phyloP scores from a whole-genome alignment of 768 basidiomycete species.

The Mycena filopes region DNA sequence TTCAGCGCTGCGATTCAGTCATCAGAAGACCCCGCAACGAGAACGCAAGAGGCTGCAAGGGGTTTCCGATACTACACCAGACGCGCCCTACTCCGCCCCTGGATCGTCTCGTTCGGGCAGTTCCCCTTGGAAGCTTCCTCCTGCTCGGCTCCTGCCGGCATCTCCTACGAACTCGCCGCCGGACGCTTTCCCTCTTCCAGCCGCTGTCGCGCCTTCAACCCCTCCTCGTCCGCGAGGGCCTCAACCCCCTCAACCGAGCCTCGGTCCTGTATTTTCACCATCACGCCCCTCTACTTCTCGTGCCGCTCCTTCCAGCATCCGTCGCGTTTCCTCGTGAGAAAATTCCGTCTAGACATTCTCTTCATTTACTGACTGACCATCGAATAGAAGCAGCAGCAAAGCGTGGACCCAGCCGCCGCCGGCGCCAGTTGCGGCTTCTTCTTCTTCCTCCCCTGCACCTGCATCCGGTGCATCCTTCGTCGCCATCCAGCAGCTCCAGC shows the following conservation, averaged over 20 bases:
- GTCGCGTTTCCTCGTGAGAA: slow-evolving; percentile 62
- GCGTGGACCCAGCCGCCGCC: slow-evolving; percentile 75
- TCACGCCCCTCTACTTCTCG: slow-evolving; percentile 53
- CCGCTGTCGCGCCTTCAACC: slow-evolving; percentile 34
- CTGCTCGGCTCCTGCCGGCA: background rate
- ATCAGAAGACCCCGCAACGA: slow-evolving; percentile 32
- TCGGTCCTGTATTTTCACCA: slow-evolving; percentile 77
- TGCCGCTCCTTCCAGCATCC: slow-evolving; percentile 43
- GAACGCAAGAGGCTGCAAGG: slow-evolving; percentile 22
- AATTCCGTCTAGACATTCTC: background rate
- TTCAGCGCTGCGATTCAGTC: slow-evolving; percentile 5
- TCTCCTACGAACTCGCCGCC: slow-evolving; percentile 27
- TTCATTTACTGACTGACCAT: background rate
- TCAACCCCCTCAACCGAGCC: slow-evolving; percentile 46
- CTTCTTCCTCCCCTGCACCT: slow-evolving; percentile 40
- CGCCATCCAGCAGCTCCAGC: slow-evolving; percentile 87
- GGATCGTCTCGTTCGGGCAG: slow-evolving; percentile 27
- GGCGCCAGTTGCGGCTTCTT: slow-evolving; percentile 53
- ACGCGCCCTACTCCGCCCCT: slow-evolving; percentile 4
- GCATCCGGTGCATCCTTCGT: slow-evolving; percentile 69
- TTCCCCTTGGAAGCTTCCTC: slow-evolving; percentile 29
- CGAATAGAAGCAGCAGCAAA: slow-evolving; percentile 51
- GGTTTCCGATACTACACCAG: slow-evolving; percentile 6
- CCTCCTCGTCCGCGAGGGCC: slow-evolving; percentile 38
- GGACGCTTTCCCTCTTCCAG: slow-evolving; percentile 31